These are phyloP conservation scores for Rhizopogon vulgaris DNA, from an alignment of 768 basidiomycete genomes.

Conservation along the genomic window DNA sequence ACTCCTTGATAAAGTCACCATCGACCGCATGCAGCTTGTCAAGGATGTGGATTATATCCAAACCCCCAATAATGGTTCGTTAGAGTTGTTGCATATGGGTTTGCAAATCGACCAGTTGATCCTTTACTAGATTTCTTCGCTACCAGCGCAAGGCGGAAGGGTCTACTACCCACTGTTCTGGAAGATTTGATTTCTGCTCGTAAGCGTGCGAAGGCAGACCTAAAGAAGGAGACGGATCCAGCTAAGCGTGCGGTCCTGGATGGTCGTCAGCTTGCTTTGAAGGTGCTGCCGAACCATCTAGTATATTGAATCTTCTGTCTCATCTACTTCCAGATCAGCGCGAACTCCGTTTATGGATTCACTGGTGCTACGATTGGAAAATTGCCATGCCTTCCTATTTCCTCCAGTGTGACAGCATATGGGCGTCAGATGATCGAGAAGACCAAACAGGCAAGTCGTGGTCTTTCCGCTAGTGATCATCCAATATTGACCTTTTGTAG, in stretches of 20 bases:
- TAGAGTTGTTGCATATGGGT: background rate
- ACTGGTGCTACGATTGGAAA: conserved; percentile 98
- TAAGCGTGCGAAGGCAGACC: conserved; percentile 90
- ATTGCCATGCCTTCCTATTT: conserved; percentile 91
- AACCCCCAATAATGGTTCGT: conserved; percentile 90
- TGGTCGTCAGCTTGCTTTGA: conserved; percentile 93
- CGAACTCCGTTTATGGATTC: conserved; percentile 98
- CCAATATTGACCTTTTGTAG: conserved; percentile 26
- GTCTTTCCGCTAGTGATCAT: background rate
- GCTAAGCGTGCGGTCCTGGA: conserved; percentile 97
- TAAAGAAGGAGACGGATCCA: conserved; percentile 95
- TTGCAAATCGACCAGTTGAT: background rate
- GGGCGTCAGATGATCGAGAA: conserved; percentile 99
- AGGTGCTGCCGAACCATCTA: conserved; percentile 40
- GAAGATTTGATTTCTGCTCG: conserved; percentile 92
- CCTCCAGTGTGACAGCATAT: conserved; percentile 92
- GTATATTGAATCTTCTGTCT: background rate
- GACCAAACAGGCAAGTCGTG: conserved; percentile 68
- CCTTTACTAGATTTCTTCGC: conserved; percentile 72
- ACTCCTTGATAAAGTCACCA: conserved; percentile 72
- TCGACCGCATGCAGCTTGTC: conserved; percentile 69
- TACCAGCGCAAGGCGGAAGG: conserved; percentile 68
- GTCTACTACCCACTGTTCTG: conserved; percentile 83
- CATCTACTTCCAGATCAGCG: conserved; percentile 70
- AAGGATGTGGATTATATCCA: conserved; percentile 89